These are phyloP conservation scores for Solioccasus polychromus DNA, from an alignment of 768 basidiomycete species.

Conservation along the genomic window DNA sequence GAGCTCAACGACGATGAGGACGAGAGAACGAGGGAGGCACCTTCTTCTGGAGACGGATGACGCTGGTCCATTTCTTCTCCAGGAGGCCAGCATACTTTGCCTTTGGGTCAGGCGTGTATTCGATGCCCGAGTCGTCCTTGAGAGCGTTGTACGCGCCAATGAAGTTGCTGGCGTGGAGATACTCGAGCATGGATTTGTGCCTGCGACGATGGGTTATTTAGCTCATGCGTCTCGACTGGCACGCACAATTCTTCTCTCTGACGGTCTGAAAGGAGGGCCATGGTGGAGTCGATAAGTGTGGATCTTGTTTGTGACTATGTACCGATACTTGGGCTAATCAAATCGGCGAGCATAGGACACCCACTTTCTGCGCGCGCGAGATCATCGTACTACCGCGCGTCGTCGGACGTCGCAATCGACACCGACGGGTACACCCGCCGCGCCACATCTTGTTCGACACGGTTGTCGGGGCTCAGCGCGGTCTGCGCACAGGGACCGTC, in stretches of 20 bases:
- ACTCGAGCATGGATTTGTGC: slow-evolving; percentile 80
- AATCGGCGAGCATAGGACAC: slow-evolving; percentile 26
- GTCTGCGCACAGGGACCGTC: slow-evolving; percentile 27
- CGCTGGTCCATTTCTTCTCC: slow-evolving; percentile 98
- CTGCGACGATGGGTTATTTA: slow-evolving; percentile 36
- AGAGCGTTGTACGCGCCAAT: slow-evolving; percentile 58
- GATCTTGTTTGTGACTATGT: slow-evolving; percentile 34
- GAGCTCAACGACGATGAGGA: slow-evolving; percentile 6
- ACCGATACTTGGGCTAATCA: slow-evolving; percentile 20
- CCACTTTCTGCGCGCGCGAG: slow-evolving; percentile 10
- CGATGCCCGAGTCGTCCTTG: slow-evolving; percentile 50
- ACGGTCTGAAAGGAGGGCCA: slow-evolving; percentile 45
- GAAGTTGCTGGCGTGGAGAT: slow-evolving; percentile 66
- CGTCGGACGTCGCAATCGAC: slow-evolving; percentile 23
- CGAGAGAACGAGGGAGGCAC: slow-evolving; percentile 36
- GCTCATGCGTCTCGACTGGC: slow-evolving; percentile 2
- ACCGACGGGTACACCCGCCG: slow-evolving; percentile 15
- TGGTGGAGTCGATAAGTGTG: slow-evolving; percentile 16
- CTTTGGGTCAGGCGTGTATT: slow-evolving; percentile 81
- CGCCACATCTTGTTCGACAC: slow-evolving; percentile 20
- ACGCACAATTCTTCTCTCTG: slow-evolving; percentile 49
- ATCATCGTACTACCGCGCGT: slow-evolving; percentile 23
- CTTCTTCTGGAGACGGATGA: slow-evolving; percentile 95
- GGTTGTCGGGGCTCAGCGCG: slow-evolving; percentile 19
- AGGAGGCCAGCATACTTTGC: slow-evolving; percentile 82